Evolutionary conservation across 495 filamentous ascomycete genomes (phyloP), one percentile per base, ranked within the genome.

Genomic region (Podospora didyma): DNA sequence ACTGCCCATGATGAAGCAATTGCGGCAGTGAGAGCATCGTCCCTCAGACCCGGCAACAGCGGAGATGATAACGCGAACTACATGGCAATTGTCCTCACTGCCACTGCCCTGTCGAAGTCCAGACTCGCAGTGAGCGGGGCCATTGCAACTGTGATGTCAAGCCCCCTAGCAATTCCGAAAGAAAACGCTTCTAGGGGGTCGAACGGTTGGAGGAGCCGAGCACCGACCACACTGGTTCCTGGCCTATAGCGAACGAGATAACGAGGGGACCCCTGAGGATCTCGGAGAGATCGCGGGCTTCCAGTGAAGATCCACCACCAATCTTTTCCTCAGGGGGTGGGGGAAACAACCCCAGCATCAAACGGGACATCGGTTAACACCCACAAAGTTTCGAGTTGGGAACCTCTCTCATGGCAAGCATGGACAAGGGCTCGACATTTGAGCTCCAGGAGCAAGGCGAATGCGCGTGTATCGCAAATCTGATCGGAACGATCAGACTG

Each of bases 251-350:
- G 28, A 14, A 20, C 41, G 41, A 58, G 23, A 49, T 69, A 69
- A 63, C 59, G 60, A 54, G 56, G 53, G 50, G 45, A 62, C 49
- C 64, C 66, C 53, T 62, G 62, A 56, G 57, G 53, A 62, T 61
- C 58, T 67, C 62, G 60, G 60, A 61, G 56, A 65, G 58, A 63
- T 65, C 62, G 56, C 59, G 56, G n/a, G 58, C 46, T 54, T 56
- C 50, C 46, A 53, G 26, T 7, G 57, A 55, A 46, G 65, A 62
- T 66, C 62, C 62, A 59, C 62, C 55, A 49, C 58, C 62, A 62
- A 44, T 35, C 51, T 46, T 62, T 45, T 44, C 37, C 50, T 62
- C 46, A 51, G 47, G 45, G 45, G 60, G 41, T 49, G 39, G 11
- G 56, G 48, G 39, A 46, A 23, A 17, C 24, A 39, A n/a, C 42